Base-by-base conservation (phyloP, 23 red algal genomes). In the Cyanidiococcus yangmingshanensis region DNA sequence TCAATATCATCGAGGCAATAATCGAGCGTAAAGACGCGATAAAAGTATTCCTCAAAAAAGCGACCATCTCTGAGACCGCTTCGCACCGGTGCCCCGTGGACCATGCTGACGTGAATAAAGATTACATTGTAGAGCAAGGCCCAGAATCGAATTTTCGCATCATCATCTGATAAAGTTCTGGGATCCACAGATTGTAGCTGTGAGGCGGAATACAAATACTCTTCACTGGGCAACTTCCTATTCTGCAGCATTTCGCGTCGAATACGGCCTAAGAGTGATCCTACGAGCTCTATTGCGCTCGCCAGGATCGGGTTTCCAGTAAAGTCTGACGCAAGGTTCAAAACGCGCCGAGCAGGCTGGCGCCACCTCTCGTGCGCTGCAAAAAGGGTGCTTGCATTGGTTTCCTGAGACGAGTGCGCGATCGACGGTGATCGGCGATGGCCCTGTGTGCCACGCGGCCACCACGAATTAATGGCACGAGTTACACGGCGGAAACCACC, bases 1-100 rank as follows among this genome's bases (percentile, higher is more conserved):
- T 81, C 78, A 36, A 81, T 81, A 39, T 81, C 78, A 57, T 81
- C 78, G 31, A 81, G 40, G 67, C 78, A 81, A 25, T 81, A 81
- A 59, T 81, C 78, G 34, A 81, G 68, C 39, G 78, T 81, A 41
- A 71, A 81, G 1, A 81, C 68, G 21, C 78, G 57, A 68, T 81
- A 81, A 32, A 81, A 81, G 38, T 67, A 67, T 39, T 81, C 78
- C 1, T 30, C 39, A 31, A 81, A 81, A 32, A 81, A 81, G 68
- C 78, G 78, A 71, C 67, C 50, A 40, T 81, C 68, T 34, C 78
- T 37, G 12, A 81, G 54, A 21, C 58, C 78, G 59, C 41, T 38
- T 16, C 58, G 59, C 54, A 81, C 41, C 15, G 78, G 78, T 35
- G 57, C 39, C 1, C 59, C 58, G 68, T 71, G 68, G 25, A 71